phyloP scores from a whole-genome alignment of 257 asterid genomes.

The Plantago major region DNA sequence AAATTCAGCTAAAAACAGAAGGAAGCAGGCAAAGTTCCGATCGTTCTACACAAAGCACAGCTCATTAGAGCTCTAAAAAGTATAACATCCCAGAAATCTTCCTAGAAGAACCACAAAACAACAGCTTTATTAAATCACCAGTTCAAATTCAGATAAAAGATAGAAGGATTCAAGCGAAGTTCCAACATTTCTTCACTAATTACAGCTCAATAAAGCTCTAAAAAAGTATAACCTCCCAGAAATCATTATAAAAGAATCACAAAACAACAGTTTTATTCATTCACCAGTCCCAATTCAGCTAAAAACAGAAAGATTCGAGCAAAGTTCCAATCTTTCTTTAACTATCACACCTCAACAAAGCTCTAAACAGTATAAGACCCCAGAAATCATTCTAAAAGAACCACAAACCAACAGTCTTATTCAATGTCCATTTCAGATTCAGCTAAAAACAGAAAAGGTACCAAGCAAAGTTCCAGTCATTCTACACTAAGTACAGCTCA shows the following conservation, averaged over 20 bases:
- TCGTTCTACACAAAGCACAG: too few relatives aligned
- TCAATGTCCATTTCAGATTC: background rate
- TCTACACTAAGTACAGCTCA: background rate
- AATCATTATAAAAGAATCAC: too few relatives aligned
- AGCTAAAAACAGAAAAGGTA: background rate
- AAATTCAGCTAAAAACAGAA: background rate
- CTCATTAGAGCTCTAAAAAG: too few relatives aligned
- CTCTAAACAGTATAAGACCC: background rate
- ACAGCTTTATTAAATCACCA: too few relatives aligned
- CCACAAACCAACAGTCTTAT: too few relatives aligned
- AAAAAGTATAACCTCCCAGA: background rate
- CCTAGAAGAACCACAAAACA: too few relatives aligned
- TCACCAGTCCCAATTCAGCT: background rate
- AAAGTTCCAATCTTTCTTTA: slow-evolving; percentile 1
- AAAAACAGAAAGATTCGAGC: background rate
- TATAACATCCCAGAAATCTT: too few relatives aligned
- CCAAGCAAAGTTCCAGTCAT: background rate
- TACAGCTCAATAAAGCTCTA: background rate
- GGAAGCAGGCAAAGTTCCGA: background rate
- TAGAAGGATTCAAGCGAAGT: background rate
- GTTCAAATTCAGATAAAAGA: background rate
- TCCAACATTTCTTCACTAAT: background rate
- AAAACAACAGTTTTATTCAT: too few relatives aligned
- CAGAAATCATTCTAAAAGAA: too few relatives aligned
- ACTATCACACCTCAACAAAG: background rate